Conservation (phyloP, 139 green algal species). For the Chlamydomonas applanata region DNA sequence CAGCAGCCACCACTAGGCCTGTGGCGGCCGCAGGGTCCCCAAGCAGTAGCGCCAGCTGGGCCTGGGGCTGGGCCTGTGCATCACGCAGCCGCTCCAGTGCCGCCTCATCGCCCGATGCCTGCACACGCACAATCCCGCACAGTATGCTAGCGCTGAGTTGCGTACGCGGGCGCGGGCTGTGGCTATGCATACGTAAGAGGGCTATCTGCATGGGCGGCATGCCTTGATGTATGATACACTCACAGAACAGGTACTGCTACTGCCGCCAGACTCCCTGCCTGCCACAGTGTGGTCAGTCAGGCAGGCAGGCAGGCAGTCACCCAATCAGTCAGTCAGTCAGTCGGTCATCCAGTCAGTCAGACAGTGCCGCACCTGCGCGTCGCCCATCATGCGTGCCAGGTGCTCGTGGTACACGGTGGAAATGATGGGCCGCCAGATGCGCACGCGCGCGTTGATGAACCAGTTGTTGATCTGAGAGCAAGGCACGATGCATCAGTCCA, state of each 20-base stretch:
- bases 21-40: background rate
- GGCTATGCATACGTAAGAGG: background rate
- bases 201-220: background rate
- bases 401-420: constrained; percentile 31
- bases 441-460: constrained; percentile 59
- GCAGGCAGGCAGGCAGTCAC: background rate
- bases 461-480: constrained; percentile 54
- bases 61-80: constrained; percentile 16
- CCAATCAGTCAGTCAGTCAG: background rate
- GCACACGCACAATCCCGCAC: too few relatives aligned
- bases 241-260: background rate
- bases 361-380: constrained; percentile 32
- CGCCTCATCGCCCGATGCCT: constrained; percentile 17
- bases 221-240: background rate
- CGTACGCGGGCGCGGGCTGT: too few relatives aligned
- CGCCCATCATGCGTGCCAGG: constrained; percentile 12
- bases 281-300: background rate
- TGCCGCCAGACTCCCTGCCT: background rate
- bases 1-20: too few relatives aligned
- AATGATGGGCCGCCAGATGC: constrained; percentile 53
- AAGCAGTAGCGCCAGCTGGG: constrained; percentile 22
- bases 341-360: background rate
- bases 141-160: too few relatives aligned
- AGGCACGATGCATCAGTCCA: too few relatives aligned
- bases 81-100: constrained; percentile 20